phyloP scores from a whole-genome alignment of 2,329 filamentous ascomycete genomes.

The Fusarium floridanum region DNA sequence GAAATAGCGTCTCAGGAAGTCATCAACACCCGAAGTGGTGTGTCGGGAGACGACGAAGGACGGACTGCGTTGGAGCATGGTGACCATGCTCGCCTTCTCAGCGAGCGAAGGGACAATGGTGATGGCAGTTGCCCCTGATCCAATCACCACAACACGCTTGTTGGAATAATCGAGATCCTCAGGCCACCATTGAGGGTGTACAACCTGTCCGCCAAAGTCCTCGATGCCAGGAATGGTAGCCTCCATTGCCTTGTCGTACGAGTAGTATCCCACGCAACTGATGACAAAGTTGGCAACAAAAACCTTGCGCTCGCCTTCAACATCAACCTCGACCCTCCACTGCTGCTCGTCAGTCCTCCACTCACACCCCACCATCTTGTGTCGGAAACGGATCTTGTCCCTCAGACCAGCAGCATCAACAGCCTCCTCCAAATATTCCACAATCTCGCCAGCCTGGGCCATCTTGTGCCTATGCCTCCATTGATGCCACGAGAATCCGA shows the following conservation, averaged over 20 bases:
- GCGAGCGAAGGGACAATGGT: constrained; percentile 80
- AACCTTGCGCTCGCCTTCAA: constrained; percentile 37
- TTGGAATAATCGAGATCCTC: constrained; percentile 72
- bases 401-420: constrained; percentile 65
- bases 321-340: constrained; percentile 65
- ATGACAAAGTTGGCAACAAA: constrained; percentile 68
- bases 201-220: constrained; percentile 72
- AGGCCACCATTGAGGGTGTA: constrained; percentile 85
- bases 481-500: constrained; percentile 78
- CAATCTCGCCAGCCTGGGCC: constrained; percentile 65
- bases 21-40: constrained; percentile 54
- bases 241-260: constrained; percentile 74
- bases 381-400: constrained; percentile 64
- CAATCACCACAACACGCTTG: constrained; percentile 80
- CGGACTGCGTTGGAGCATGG: constrained; percentile 85
- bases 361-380: constrained; percentile 61
- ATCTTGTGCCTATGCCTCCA: constrained; percentile 70
- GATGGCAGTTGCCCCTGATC: constrained; percentile 83
- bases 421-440: constrained; percentile 66
- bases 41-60: constrained; percentile 73
- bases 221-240: constrained; percentile 75
- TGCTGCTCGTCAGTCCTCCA: constrained; percentile 69
- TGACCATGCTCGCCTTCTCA: constrained; percentile 74
- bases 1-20: constrained; percentile 57
- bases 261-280: constrained; percentile 76